phyloP scores from a whole-genome alignment of 768 basidiomycete species.

The Lactarius trivialis region DNA sequence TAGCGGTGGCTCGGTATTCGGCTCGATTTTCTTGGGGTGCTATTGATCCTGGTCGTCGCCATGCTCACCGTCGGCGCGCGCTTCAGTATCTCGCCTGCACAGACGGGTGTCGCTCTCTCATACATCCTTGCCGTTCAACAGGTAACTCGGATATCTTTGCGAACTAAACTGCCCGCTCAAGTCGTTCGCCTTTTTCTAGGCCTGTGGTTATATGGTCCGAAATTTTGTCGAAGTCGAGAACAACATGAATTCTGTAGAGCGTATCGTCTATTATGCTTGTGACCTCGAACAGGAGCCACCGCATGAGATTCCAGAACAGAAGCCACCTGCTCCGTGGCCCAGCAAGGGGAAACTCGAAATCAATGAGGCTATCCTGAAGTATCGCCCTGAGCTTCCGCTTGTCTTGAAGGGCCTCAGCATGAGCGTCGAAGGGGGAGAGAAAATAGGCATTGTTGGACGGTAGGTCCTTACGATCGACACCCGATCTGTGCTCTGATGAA shows the following conservation, averaged over 20 bases:
- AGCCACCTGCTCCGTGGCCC: conserved; percentile 68
- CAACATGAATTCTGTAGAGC: conserved; percentile 88
- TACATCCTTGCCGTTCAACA: conserved; percentile 79
- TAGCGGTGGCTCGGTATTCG: conserved; percentile 85
- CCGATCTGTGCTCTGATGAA: conserved; percentile 2
- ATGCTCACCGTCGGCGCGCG: conserved; percentile 72
- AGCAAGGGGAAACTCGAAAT: conserved; percentile 64
- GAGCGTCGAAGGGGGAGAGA: conserved; percentile 68
- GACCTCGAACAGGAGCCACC: conserved; percentile 79
- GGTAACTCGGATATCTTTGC: conserved; percentile 30
- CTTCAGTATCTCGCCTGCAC: conserved; percentile 68
- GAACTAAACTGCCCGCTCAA: neutral
- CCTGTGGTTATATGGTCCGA: conserved; percentile 69
- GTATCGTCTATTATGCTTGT: conserved; percentile 74
- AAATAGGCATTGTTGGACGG: conserved; percentile 85
- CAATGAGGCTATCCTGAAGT: conserved; percentile 68
- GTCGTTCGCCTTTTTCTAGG: conserved; percentile 28
- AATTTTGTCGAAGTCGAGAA: conserved; percentile 86
- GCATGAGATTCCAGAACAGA: conserved; percentile 53
- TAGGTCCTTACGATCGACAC: conserved; percentile 26
- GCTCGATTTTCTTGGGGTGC: conserved; percentile 74
- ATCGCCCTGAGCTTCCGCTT: conserved; percentile 81
- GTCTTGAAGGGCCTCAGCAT: conserved; percentile 82
- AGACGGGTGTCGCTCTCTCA: conserved; percentile 70
- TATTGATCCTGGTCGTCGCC: conserved; percentile 70